Evolutionary conservation across 2,329 filamentous ascomycete genomes (phyloP), one percentile per base, ranked within the genome.

Genomic region (Pezicula radicicola): DNA sequence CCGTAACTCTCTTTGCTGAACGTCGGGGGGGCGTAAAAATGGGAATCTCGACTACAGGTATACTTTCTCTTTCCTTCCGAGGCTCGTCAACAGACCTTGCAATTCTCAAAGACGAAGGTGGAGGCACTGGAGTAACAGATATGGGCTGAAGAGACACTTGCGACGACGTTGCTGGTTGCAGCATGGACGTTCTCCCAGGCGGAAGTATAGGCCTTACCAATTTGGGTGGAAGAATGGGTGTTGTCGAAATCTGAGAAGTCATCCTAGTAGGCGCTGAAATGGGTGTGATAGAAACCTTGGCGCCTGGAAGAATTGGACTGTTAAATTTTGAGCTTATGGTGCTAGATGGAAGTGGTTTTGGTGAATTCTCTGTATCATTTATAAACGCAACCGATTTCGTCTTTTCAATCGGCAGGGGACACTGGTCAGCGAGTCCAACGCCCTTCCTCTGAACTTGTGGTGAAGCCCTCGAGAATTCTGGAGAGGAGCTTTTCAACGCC

Each of bases 341-440:
- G 25, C 47, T 49, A 28, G 49, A 40, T 40, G 51, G 18, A 39
- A 46, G 9, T 25, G 45, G 33, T 35, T 50, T 51, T 8, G 46
- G 42, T 39, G 53, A 60, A 1, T 19, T 2, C 27, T 45, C 59
- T 1, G n/a, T 43, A 10, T 52, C 48, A 8, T 56, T 51, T 6
- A 50, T 46, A 37, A 63, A 57, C 7, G 59, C 57, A 25, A 65
- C 52, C 49, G 57, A 44, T 43, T 56, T 48, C 27, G 47, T 52
- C 28, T 50, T 46, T 12, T 44, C 19, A 28, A 53, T 52, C 15
- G 57, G 55, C n/a, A 60, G 27, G n/a, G 60, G 58, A 48, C 61
- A 55, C 35, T 60, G 55, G 27, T 52, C 52, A 30, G 59, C 61
- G 39, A 61, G 48, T n/a, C 58, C 53, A 36, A 57, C 54, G 33